A percentile compares a stretch with the other conserved stretches of the same genome.
These are phyloP conservation scores for Urostyla sp. DNA, from an alignment of 73 alveolate genomes.

Conservation along the genomic window DNA sequence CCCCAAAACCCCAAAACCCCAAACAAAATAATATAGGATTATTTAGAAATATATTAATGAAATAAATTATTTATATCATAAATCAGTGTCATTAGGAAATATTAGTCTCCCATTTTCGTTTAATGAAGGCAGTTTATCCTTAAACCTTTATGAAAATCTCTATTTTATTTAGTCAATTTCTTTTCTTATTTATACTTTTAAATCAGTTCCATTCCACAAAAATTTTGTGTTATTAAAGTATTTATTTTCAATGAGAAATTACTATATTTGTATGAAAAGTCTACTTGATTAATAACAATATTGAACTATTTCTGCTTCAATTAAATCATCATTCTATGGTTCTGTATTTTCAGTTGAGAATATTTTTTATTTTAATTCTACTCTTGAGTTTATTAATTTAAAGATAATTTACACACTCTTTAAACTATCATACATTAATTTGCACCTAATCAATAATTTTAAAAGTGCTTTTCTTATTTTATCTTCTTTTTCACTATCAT, in stretches of 20 bases:
- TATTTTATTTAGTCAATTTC: background rate
- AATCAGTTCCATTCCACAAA: background rate
- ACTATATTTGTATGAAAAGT: slow-evolving; percentile 18
- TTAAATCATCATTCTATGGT: background rate
- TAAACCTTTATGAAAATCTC: background rate
- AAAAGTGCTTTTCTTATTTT: slow-evolving; percentile 1
- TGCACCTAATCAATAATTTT: slow-evolving; percentile 16
- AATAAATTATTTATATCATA: background rate
- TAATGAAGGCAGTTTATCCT: background rate
- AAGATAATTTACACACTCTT: slow-evolving; percentile 2
- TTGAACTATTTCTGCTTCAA: slow-evolving; percentile 5
- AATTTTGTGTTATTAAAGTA: slow-evolving; percentile 13
- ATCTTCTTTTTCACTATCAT: background rate
- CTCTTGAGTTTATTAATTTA: slow-evolving; percentile 16
- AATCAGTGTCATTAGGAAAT: background rate
- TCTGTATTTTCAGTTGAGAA: background rate
- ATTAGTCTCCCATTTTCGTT: slow-evolving; percentile 6
- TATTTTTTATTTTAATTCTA: background rate
- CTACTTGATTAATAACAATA: slow-evolving; percentile 19
- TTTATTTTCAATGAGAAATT: slow-evolving; percentile 22
- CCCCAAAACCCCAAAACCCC: background rate
- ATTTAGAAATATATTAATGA: background rate
- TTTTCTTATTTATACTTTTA: slow-evolving; percentile 5
- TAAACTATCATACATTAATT: slow-evolving; percentile 12
- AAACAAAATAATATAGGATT: background rate